Percentiles rank a stretch among this genome's conserved stretches.
Evolutionary conservation across 2,329 filamentous ascomycete species (phyloP).

Genomic region (Ascochyta fabae): DNA sequence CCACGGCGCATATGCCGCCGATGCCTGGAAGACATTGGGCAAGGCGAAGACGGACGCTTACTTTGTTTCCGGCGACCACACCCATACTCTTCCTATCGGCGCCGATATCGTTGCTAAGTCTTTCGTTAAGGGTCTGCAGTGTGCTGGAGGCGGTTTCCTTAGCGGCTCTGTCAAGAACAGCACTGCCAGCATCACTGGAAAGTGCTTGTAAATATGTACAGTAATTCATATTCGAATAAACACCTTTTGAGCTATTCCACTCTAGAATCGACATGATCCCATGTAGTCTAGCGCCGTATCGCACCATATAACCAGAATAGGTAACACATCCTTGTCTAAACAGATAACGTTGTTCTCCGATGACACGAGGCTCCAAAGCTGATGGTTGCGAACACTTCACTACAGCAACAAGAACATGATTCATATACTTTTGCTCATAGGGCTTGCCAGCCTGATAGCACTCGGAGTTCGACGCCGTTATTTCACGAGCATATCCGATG

Average conservation of each 20-base stretch:
- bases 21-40: slow-evolving; percentile 60
- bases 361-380: no score
- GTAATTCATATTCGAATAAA: background rate
- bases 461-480: background rate
- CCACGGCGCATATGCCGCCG: slow-evolving; percentile 65
- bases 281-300: no score
- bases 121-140: slow-evolving; percentile 65
- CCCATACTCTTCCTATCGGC: slow-evolving; percentile 65
- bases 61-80: slow-evolving; percentile 65
- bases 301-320: no score
- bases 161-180: slow-evolving; percentile 47
- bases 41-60: slow-evolving; percentile 57
- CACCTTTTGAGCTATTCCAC: no score
- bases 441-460: background rate
- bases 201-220: slow-evolving; percentile 29
- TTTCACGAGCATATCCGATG: background rate
- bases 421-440: background rate
- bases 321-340: no score
- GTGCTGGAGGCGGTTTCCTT: slow-evolving; percentile 54
- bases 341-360: background rate
- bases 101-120: slow-evolving; percentile 63
- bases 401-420: background rate
- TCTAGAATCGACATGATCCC: no score
- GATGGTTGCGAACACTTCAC: no score
- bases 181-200: slow-evolving; percentile 39